Base-by-base conservation (phyloP, 2,329 filamentous ascomycete species). In the Botrytis fabae region DNA sequence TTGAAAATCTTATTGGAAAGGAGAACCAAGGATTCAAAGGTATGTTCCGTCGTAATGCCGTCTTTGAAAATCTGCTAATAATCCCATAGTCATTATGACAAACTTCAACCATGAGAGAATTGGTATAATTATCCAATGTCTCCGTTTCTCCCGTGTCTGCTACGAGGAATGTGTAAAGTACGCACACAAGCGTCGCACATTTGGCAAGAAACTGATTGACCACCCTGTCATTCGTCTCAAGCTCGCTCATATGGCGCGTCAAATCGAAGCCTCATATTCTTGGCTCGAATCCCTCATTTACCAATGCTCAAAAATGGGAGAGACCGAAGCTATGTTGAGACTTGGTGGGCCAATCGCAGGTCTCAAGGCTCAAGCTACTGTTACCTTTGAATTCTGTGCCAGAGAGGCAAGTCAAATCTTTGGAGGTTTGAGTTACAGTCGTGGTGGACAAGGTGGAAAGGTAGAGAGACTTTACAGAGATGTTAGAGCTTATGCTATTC, bases 91-190 rank as follows among this genome's bases (percentile, higher is more conserved):
- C 81, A 95, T 99, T 87, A 98, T 98, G 95, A 98, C 94, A 82
- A 98, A 98, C 88, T 98, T 98, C 87, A 98, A 98, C 89, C 96
- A 98, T 87, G 96, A 99, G 86, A 93, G 96, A 76, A 95, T 99
- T 79, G 96, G 96, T 75, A 98, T 99, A 84, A 95, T 98, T 85
- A 98, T 98, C 85, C 96, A 99, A 85, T 97, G 91, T 80, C 83
- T 98, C 77, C 94, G 96, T 80, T 98, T 99, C 89, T 91, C 93
- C 61, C 94, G 96, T 77, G 95, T 98, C 77, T 98, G 95, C 88
- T 97, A 94, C 86, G 95, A 98, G 82, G 96, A 99, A 85, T 93
- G 92, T 38, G 89, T 98, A 83, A 97, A 97, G 83, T 99, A 98
- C 85, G 95, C 94, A 75, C 93, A 96, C 90, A 99, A 99, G 90